These are phyloP conservation scores for Lathyrus oleraceus DNA, from an alignment of 306 rosid species.

Conservation along the genomic window DNA sequence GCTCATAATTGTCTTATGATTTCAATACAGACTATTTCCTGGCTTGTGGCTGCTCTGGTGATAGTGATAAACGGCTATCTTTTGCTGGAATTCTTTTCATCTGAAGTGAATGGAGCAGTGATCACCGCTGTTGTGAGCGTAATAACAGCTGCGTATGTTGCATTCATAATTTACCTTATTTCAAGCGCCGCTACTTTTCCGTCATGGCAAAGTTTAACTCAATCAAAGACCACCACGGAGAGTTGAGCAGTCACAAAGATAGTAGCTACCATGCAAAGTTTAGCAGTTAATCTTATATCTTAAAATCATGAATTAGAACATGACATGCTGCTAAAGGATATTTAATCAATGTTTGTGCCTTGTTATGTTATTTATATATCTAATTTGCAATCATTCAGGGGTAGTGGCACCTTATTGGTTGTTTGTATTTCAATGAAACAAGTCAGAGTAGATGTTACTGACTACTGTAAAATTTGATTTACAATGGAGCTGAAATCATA, in stretches of 20 bases:
- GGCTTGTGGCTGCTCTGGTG: constrained; percentile 96
- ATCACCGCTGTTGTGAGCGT: constrained; percentile 37
- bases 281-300: constrained; percentile 34
- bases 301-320: constrained; percentile 17
- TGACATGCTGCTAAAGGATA: constrained; percentile 19
- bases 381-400: constrained; percentile 26
- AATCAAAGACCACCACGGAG: constrained; percentile 43
- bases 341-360: constrained; percentile 20
- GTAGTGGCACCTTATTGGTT: constrained; percentile 16
- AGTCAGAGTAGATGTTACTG: constrained; percentile 26
- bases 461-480: constrained; percentile 31
- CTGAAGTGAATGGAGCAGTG: constrained; percentile 64
- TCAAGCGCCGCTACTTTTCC: constrained; percentile 44
- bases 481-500: constrained; percentile 23
- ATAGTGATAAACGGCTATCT: constrained; percentile 90
- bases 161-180: constrained; percentile 77
- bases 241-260: constrained; percentile 53
- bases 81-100: constrained; percentile 70
- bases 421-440: constrained; percentile 26
- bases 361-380: constrained; percentile 31
- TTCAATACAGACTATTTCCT: constrained; percentile 57
- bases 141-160: constrained; percentile 63
- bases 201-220: constrained; percentile 45
- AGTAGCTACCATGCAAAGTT: constrained; percentile 37
- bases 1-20: constrained; percentile 13